Base-by-base conservation (phyloP, 192 early-diverging fungal genomes). In the Coemansia sp. region DNA sequence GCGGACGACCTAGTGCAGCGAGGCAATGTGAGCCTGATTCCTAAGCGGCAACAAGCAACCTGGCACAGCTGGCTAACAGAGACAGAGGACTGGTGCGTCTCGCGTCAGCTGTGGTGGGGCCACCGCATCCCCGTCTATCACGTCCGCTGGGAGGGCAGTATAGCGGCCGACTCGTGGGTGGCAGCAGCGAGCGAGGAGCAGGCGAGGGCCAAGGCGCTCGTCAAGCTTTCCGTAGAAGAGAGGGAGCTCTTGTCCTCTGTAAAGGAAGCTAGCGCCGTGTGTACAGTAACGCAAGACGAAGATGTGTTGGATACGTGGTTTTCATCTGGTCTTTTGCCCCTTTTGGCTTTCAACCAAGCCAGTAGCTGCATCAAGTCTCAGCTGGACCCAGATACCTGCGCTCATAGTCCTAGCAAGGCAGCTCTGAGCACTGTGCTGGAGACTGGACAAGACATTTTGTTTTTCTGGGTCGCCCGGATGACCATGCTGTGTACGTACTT, bases 261-360 rank as follows among this genome's bases (percentile, higher is more conserved):
- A 13, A 43, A 11, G 3, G 68, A 20, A 9, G 44, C 8, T 7
- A 29, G 29, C 34, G 63, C 57, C 9, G 29, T 62, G 12, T 39
- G 58, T 18, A 33, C 65, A 2, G 68, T 73, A 3, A 12, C 11
- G 0, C 74, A 77, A 81, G 95, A 97, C 70, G 90, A 87, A 20
- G 97, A 99, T 75, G 97, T 99, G 20, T 75, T 99, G 20, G 97
- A 99, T 74, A 99, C 97, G 3, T 99, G 97, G 96, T 99, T 99
- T 69, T 98, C 96, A 15, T 94, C 95, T 18, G 95, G 88, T 7
- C 86, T 99, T 27, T 88, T 97, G 85, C 97, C 97, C 8, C 84
- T 99, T 36, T 92, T 95, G 9, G 85, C 84, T 20, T 81, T 92
- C 15, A 72, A 68, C 62, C 44, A 20, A 78, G 75, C 29, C 84